phyloP scores from a whole-genome alignment of 768 basidiomycete genomes.

The Termitomyces sp. region DNA sequence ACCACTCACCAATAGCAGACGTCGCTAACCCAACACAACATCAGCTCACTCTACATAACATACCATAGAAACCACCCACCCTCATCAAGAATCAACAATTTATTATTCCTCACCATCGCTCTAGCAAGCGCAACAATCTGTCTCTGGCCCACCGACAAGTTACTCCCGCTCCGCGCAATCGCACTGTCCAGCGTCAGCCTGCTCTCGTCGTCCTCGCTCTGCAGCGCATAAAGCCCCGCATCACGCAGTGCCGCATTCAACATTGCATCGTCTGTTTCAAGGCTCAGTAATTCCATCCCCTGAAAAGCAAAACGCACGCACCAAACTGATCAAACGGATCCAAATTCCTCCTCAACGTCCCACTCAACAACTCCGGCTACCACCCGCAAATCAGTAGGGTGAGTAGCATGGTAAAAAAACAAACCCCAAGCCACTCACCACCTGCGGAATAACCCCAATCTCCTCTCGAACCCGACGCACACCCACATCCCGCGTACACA shows the following conservation, averaged over 20 bases:
- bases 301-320: no score
- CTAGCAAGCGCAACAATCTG: slow-evolving; percentile 64
- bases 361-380: slow-evolving; percentile 49
- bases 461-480: slow-evolving; percentile 47
- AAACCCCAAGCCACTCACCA: no score
- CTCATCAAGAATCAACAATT: slow-evolving; percentile 58
- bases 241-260: slow-evolving; percentile 33
- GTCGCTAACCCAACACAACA: slow-evolving; percentile 32
- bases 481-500: slow-evolving; percentile 40
- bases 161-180: slow-evolving; percentile 51
- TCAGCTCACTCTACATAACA: slow-evolving; percentile 23
- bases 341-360: slow-evolving; percentile 56
- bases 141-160: slow-evolving; percentile 74
- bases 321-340: slow-evolving; percentile 57
- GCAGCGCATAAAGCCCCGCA: slow-evolving; percentile 34
- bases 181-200: slow-evolving; percentile 39
- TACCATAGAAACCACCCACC: slow-evolving; percentile 33
- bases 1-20: slow-evolving; percentile 38
- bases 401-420: no score
- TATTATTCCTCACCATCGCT: slow-evolving; percentile 53
- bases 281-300: no score
- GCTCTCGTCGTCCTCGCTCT: slow-evolving; percentile 39
- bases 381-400: no score
- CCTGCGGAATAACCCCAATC: slow-evolving; percentile 54
- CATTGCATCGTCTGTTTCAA: slow-evolving; percentile 32